These are phyloP conservation scores for Globisporangium echinulatum DNA, from an alignment of 352 stramenopile genomes.

Conservation along the genomic window DNA sequence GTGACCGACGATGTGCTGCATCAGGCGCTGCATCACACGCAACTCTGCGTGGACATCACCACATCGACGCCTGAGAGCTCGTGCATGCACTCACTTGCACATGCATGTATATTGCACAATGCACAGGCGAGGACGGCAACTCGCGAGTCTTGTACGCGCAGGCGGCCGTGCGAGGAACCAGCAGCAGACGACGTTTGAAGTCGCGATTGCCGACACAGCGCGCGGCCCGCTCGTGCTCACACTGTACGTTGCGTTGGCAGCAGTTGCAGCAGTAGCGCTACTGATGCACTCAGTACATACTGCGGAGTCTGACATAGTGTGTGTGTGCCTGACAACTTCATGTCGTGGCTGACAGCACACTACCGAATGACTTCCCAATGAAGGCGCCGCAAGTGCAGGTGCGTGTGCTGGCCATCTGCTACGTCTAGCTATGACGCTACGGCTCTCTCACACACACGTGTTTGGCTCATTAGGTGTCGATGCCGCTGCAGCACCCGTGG, in stretches of 20 bases:
- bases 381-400: constrained; percentile 63
- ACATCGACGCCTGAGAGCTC: not conserved
- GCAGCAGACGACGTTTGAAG: constrained; percentile 81
- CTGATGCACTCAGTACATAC: too few species aligned
- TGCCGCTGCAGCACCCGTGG: constrained; percentile 68
- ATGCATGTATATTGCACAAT: constrained; percentile 1
- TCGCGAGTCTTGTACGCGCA: constrained; percentile 76
- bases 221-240: constrained; percentile 38
- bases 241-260: constrained; percentile 25
- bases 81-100: not conserved
- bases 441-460: not conserved
- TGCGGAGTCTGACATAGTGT: too few species aligned
- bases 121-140: constrained; percentile 56
- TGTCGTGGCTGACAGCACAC: constrained; percentile 27
- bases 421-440: not conserved
- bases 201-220: constrained; percentile 51
- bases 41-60: too few species aligned
- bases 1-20: too few species aligned
- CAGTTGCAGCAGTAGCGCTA: too few species aligned
- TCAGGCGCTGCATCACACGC: too few species aligned
- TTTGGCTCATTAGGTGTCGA: constrained; percentile 34
- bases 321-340: too few species aligned
- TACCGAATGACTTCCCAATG: constrained; percentile 65
- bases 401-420: not conserved
- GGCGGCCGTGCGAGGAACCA: constrained; percentile 80